Percentiles rank a stretch among this genome's conserved stretches.
phyloP scores from a whole-genome alignment of 768 basidiomycete genomes.

The Pisolithus marmoratus region DNA sequence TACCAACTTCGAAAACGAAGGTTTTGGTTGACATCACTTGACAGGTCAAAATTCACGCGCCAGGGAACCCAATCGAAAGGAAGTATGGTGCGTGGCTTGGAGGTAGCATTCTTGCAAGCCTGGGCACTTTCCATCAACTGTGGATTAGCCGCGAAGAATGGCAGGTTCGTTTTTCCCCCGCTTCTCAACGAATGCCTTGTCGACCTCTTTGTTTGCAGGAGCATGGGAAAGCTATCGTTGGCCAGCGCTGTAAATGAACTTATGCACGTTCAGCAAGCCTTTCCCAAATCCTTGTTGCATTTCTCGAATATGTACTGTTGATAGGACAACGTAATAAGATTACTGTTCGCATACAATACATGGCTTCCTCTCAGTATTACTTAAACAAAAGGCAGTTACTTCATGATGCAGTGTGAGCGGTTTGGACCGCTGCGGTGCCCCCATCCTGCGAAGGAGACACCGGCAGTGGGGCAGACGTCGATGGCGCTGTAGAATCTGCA shows the following conservation, averaged over 20 bases:
- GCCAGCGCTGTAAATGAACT: slow-evolving; percentile 74
- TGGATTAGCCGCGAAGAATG: slow-evolving; percentile 95
- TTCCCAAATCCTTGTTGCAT: neutral
- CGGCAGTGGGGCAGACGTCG: neutral
- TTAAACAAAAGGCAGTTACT: neutral
- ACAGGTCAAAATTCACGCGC: slow-evolving; percentile 87
- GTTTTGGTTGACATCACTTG: slow-evolving; percentile 13
- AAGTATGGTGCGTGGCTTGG: slow-evolving; percentile 94
- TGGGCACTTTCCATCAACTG: slow-evolving; percentile 96
- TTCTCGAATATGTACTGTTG: neutral
- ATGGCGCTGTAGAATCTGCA: slow-evolving; percentile 25
- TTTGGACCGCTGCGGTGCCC: slow-evolving; percentile 2
- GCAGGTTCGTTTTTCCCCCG: slow-evolving; percentile 51
- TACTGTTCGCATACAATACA: neutral
- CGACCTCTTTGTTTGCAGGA: slow-evolving; percentile 40
- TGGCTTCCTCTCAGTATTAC: neutral
- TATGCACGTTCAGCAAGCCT: too few species aligned
- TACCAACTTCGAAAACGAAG: neutral
- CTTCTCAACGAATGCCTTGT: slow-evolving; percentile 2
- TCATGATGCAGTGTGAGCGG: neutral
- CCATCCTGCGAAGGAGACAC: slow-evolving; percentile 2
- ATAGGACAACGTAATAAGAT: neutral
- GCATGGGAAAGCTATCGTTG: slow-evolving; percentile 77
- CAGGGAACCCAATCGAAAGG: slow-evolving; percentile 86
- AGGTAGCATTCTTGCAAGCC: slow-evolving; percentile 87